Percentiles rank a stretch among this genome's conserved stretches.
phyloP scores from a whole-genome alignment of 1,284 basidiomycete genomes.

The Marasmius fiardii region DNA sequence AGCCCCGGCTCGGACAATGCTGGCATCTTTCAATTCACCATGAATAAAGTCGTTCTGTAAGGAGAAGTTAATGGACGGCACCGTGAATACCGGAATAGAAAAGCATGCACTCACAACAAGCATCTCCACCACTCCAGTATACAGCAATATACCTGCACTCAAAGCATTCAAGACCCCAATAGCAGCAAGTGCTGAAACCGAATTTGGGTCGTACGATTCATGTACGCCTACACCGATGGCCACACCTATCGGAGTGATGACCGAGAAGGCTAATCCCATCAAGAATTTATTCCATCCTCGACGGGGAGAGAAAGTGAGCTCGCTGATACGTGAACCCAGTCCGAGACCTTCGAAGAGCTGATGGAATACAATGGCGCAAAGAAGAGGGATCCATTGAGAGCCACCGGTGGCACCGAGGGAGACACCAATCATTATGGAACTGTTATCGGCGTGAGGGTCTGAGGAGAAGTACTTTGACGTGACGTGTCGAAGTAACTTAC shows the following conservation, averaged over 20 bases:
- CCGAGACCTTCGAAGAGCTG: slow-evolving; percentile 9
- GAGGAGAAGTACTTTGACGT: neutral
- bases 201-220: neutral
- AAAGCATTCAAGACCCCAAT: slow-evolving; percentile 3
- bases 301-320: neutral
- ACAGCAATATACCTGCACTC: slow-evolving; percentile 6
- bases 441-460: neutral
- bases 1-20: neutral
- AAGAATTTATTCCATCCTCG: neutral
- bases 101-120: neutral
- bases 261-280: neutral
- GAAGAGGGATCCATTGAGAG: neutral
- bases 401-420: slow-evolving; percentile 3
- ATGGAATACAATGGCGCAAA: slow-evolving; percentile 1
- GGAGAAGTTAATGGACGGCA: neutral
- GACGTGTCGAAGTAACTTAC: neutral
- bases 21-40: neutral
- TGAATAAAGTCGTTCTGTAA: neutral
- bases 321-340: slow-evolving; percentile 4
- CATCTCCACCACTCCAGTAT: slow-evolving; percentile 5
- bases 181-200: neutral
- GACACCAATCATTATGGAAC: slow-evolving; percentile 2
- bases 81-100: neutral
- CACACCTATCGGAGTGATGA: slow-evolving; percentile 6
- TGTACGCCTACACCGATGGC: slow-evolving; percentile 1